Conservation (phyloP, 2,329 filamentous ascomycete genomes). For the Scorias spongiosa region DNA sequence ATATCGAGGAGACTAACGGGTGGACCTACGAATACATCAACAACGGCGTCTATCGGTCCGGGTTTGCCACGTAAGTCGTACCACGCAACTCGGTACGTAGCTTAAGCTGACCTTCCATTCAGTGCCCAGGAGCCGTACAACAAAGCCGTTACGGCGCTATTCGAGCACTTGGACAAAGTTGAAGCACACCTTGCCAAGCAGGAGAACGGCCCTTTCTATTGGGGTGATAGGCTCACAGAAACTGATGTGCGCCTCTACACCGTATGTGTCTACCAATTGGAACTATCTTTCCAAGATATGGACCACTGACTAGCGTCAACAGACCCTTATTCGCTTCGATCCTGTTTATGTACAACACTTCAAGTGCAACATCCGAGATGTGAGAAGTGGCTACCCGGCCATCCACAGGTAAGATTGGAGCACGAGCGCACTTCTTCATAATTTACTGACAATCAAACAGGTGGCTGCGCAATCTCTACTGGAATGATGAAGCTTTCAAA, state of each 20-base stretch:
- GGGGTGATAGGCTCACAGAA: slow-evolving; percentile 32
- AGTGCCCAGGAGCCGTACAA: slow-evolving; percentile 35
- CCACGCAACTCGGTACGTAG: neutral
- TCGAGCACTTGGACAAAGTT: slow-evolving; percentile 32
- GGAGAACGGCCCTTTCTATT: slow-evolving; percentile 31
- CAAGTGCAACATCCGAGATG: slow-evolving; percentile 72
- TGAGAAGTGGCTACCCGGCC: slow-evolving; percentile 66
- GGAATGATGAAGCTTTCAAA: slow-evolving; percentile 62
- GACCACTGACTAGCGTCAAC: neutral
- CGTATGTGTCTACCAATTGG: slow-evolving; percentile 1
- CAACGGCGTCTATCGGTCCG: slow-evolving; percentile 37
- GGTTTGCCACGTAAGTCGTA: slow-evolving; percentile 29
- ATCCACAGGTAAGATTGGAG: slow-evolving; percentile 41
- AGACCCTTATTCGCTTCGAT: slow-evolving; percentile 47
- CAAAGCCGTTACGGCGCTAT: slow-evolving; percentile 30
- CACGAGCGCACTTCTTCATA: no score
- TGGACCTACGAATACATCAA: slow-evolving; percentile 40
- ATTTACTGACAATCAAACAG: slow-evolving; percentile 1
- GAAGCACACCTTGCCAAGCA: slow-evolving; percentile 26
- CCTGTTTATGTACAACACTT: slow-evolving; percentile 43
- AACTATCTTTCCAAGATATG: neutral
- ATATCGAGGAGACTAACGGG: slow-evolving; percentile 35
- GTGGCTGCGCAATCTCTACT: slow-evolving; percentile 76
- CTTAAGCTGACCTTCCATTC: neutral
- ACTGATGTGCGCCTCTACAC: slow-evolving; percentile 37